phyloP scores from a whole-genome alignment of 2,329 filamentous ascomycete genomes.

The Dactylonectria macrodidyma region DNA sequence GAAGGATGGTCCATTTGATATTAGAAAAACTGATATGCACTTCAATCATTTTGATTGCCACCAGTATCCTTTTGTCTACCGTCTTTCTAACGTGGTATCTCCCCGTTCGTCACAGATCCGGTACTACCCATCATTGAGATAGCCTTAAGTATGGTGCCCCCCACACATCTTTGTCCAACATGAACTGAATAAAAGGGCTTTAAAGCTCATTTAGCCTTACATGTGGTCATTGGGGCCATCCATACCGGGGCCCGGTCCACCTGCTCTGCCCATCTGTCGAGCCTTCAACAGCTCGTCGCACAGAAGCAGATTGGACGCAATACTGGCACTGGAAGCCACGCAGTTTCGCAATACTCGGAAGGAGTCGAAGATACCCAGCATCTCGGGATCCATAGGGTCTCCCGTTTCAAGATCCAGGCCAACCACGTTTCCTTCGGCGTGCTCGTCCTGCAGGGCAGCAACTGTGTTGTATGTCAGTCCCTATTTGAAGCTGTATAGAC shows the following conservation, averaged over 20 bases:
- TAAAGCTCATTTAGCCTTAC: conserved; percentile 50
- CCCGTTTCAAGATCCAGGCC: conserved; percentile 90
- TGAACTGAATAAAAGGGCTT: not conserved
- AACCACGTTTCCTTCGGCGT: conserved; percentile 85
- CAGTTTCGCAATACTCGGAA: conserved; percentile 96
- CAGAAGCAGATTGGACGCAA: conserved; percentile 93
- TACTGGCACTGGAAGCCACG: conserved; percentile 93
- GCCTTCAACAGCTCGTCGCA: conserved; percentile 99
- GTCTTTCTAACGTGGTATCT: conserved; percentile 53
- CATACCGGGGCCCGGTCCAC: conserved; percentile 75
- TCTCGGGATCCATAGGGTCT: conserved; percentile 93
- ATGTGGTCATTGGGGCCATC: conserved; percentile 71
- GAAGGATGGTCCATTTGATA: conserved; percentile 8
- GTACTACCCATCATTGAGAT: not conserved
- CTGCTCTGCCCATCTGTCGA: conserved; percentile 87
- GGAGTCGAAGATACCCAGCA: conserved; percentile 95
- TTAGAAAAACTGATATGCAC: conserved; percentile 30
- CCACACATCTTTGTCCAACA: not conserved
- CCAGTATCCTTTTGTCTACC: conserved; percentile 56
- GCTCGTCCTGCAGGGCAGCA: conserved; percentile 88
- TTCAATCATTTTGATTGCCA: conserved; percentile 45
- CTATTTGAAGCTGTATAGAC: not conserved
- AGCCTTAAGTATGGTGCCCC: not conserved
- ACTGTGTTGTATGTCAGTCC: conserved; percentile 65
- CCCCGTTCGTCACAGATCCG: conserved; percentile 33